phyloP scores from a whole-genome alignment of 805 yeast genomes.

The Geotrichum ghanense region DNA sequence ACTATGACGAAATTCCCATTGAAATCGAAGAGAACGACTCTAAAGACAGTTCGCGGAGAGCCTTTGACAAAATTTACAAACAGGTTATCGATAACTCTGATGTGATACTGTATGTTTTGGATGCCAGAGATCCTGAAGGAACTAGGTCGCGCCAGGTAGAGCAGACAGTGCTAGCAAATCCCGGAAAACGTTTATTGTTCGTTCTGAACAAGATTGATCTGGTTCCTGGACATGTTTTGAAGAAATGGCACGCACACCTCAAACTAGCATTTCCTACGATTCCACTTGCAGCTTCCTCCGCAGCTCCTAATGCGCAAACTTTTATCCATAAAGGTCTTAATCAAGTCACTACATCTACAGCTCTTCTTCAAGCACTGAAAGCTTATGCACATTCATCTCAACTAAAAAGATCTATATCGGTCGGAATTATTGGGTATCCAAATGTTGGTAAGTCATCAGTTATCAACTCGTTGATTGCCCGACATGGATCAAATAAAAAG shows the following conservation, averaged over 20 bases:
- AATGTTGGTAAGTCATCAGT: constrained; percentile 95
- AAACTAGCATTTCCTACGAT: constrained; percentile 82
- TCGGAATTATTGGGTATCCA: constrained; percentile 96
- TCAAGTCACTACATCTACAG: constrained; percentile 57
- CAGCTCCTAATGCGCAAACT: constrained; percentile 55
- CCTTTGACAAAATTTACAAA: constrained; percentile 89
- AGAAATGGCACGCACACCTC: constrained; percentile 73
- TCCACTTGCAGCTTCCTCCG: constrained; percentile 65
- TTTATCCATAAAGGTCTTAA: constrained; percentile 64
- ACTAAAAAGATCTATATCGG: constrained; percentile 78
- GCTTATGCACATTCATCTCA: constrained; percentile 75
- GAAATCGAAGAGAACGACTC: constrained; percentile 35
- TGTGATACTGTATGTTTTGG: constrained; percentile 84
- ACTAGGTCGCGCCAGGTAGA: constrained; percentile 89
- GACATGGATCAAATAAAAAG: constrained; percentile 50
- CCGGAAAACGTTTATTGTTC: constrained; percentile 74
- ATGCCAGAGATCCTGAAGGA: constrained; percentile 94
- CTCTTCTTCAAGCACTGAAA: constrained; percentile 70
- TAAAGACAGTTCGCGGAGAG: constrained; percentile 40
- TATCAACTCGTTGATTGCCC: constrained; percentile 68
- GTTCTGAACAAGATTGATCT: constrained; percentile 87
- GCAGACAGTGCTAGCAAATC: constrained; percentile 70
- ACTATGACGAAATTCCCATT: constrained; percentile 40
- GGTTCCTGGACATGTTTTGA: constrained; percentile 73
- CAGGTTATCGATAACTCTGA: constrained; percentile 88